Conservation (phyloP, 441 rosid genomes). For the Mallotus japonicus region DNA sequence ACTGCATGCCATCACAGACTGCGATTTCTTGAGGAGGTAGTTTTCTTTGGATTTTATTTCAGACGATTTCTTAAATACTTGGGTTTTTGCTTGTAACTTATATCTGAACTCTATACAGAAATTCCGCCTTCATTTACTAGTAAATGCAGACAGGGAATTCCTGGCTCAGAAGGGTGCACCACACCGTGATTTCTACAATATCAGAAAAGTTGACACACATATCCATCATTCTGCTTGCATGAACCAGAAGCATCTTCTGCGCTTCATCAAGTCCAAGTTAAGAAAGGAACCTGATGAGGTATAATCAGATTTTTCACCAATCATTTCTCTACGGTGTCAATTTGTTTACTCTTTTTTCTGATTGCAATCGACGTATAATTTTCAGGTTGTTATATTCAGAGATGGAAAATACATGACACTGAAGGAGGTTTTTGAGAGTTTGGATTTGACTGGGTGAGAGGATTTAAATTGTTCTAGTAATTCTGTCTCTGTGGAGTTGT, state of each 20-base stretch:
- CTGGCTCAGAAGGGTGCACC: constrained; percentile 73
- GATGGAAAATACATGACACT: constrained; percentile 75
- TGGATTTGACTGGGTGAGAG: constrained; percentile 68
- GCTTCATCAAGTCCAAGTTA: constrained; percentile 70
- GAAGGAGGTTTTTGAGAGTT: constrained; percentile 68
- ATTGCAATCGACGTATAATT: neutral
- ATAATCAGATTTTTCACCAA: constrained; percentile 16
- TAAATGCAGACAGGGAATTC: constrained; percentile 67
- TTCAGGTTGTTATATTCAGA: constrained; percentile 74
- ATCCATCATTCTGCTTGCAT: constrained; percentile 83
- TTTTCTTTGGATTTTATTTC: constrained; percentile 12
- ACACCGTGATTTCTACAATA: constrained; percentile 75
- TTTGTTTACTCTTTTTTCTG: neutral
- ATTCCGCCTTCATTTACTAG: constrained; percentile 65
- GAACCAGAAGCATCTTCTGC: constrained; percentile 78
- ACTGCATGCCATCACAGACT: constrained; percentile 64
- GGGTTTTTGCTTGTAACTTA: constrained; percentile 22
- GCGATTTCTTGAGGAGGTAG: constrained; percentile 65
- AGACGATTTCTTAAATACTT: neutral
- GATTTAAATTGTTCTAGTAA: neutral
- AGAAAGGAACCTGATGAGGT: constrained; percentile 78
- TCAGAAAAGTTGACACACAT: constrained; percentile 76
- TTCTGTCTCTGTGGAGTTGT: constrained; percentile 11
- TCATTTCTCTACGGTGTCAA: neutral
- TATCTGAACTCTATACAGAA: constrained; percentile 44